A percentile compares a stretch with the other conserved stretches of the same genome.
phyloP scores from a whole-genome alignment of 176 grass and related monocot species.

The Alopecurus myosuroides region DNA sequence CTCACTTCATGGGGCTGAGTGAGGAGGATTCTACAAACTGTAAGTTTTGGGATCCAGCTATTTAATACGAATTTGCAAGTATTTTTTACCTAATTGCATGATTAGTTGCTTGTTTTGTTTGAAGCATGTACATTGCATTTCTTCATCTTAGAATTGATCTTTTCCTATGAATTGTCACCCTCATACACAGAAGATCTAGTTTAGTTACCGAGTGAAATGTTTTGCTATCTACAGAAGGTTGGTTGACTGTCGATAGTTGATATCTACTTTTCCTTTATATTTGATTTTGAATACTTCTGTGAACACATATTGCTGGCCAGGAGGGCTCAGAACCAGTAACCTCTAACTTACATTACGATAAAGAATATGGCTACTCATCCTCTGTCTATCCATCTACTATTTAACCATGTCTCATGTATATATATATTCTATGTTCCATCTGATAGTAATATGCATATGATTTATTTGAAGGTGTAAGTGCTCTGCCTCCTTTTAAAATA shows the following conservation, averaged over 20 bases:
- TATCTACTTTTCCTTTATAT: neutral
- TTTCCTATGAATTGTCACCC: neutral
- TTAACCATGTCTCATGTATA: neutral
- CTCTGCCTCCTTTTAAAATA: neutral
- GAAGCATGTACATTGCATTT: neutral
- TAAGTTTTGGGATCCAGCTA: slow-evolving; percentile 34
- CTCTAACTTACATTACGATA: neutral
- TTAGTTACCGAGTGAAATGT: neutral
- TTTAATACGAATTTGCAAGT: neutral
- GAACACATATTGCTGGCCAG: neutral
- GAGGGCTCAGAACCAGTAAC: neutral
- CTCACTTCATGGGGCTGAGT: slow-evolving; percentile 86
- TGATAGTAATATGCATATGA: neutral
- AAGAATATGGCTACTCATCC: neutral
- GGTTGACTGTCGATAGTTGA: neutral
- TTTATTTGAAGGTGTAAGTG: neutral
- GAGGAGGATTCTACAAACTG: slow-evolving; percentile 80
- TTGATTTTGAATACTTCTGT: neutral
- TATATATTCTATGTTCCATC: neutral
- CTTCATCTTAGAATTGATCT: neutral
- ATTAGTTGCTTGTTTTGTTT: neutral
- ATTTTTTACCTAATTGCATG: neutral
- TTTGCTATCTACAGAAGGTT: neutral
- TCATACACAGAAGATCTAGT: neutral
- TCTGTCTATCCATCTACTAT: neutral